Percentiles rank a stretch among this genome's conserved stretches.
Conservation (phyloP, 2,329 filamentous ascomycete genomes). For the Beauveria bassiana region DNA sequence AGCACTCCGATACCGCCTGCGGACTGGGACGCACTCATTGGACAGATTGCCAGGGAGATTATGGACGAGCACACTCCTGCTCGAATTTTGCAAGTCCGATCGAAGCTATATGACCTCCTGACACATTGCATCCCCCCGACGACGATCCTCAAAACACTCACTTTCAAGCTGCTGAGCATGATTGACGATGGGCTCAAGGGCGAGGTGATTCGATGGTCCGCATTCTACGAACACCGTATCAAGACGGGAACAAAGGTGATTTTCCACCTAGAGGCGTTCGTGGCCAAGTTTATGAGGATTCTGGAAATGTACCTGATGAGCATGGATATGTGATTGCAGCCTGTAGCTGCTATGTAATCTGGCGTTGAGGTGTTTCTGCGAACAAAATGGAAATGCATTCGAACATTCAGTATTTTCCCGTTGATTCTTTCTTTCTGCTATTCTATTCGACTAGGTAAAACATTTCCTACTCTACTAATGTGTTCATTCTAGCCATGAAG, state of each 20-base stretch:
- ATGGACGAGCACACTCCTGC: slow-evolving; percentile 88
- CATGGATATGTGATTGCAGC: slow-evolving; percentile 55
- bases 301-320: slow-evolving; percentile 87
- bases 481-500: neutral
- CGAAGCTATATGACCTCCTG: slow-evolving; percentile 93
- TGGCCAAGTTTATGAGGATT: slow-evolving; percentile 96
- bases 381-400: neutral
- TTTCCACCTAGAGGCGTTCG: slow-evolving; percentile 96
- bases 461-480: no score
- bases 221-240: slow-evolving; percentile 94
- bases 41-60: slow-evolving; percentile 85
- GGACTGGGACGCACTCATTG: slow-evolving; percentile 92
- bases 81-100: slow-evolving; percentile 77
- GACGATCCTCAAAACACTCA: slow-evolving; percentile 87
- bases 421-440: no score
- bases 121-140: slow-evolving; percentile 96
- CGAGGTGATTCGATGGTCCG: slow-evolving; percentile 91
- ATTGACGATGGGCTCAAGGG: slow-evolving; percentile 86
- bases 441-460: no score
- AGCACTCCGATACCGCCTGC: slow-evolving; percentile 85
- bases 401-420: neutral
- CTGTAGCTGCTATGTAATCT: neutral
- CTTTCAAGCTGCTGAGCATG: slow-evolving; percentile 81
- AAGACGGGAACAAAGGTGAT: slow-evolving; percentile 91
- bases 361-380: slow-evolving; percentile 5